These are phyloP conservation scores for Melanomma pulvis-pyrius DNA, from an alignment of 495 filamentous ascomycete species.

Conservation along the genomic window DNA sequence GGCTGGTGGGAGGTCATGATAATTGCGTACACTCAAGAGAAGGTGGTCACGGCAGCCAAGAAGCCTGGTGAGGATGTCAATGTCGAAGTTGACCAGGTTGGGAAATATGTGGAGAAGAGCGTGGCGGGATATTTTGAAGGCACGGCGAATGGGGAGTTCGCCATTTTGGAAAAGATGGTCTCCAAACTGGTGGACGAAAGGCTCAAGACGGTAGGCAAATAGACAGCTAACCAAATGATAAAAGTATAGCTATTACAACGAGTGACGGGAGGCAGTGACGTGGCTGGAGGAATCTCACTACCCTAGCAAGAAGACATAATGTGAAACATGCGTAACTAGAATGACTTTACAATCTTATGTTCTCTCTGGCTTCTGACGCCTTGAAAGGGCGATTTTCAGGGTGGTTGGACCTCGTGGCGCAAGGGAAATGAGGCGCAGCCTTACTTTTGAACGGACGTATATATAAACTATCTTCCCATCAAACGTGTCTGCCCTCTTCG, in stretches of 20 bases:
- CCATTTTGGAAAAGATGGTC: constrained; percentile 83
- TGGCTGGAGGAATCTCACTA: too few relatives aligned
- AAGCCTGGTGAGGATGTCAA: constrained; percentile 84
- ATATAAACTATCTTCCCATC: constrained; percentile 14
- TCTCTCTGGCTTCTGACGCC: constrained; percentile 10
- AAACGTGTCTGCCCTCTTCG: background rate
- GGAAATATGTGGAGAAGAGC: constrained; percentile 98
- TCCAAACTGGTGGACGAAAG: constrained; percentile 74
- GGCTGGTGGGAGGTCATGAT: constrained; percentile 98
- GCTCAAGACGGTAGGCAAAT: constrained; percentile 43
- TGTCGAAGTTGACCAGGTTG: constrained; percentile 97
- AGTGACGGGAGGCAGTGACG: background rate
- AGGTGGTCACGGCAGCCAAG: constrained; percentile 82
- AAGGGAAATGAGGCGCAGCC: constrained; percentile 35
- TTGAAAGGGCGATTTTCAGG: constrained; percentile 15
- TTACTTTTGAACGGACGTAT: background rate
- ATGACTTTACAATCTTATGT: background rate
- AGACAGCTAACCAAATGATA: background rate
- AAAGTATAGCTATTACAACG: background rate
- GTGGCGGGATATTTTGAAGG: constrained; percentile 68
- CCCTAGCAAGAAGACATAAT: background rate
- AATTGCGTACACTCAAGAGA: constrained; percentile 96
- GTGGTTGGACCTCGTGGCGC: constrained; percentile 26
- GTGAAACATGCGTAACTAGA: background rate
- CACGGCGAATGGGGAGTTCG: constrained; percentile 56